Evolutionary conservation across 768 basidiomycete species (phyloP).

Genomic region (Goffeauzyma gilvescens): DNA sequence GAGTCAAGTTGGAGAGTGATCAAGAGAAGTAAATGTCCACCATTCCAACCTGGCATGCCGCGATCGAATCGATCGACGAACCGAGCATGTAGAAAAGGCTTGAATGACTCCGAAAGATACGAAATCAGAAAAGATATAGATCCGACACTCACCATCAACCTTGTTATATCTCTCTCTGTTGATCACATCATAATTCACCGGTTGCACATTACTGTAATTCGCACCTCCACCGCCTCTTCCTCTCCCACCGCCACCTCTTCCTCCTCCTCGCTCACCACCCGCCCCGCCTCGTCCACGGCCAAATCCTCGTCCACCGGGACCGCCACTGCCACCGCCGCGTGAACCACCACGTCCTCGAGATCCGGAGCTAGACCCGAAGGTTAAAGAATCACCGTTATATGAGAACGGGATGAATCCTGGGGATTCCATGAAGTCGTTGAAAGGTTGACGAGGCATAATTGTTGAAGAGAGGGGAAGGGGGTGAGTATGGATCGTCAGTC

Average conservation of each 20-base stretch:
- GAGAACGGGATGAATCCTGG: neutral
- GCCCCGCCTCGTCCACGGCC: neutral
- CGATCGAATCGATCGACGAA: neutral
- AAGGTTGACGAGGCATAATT: conserved; percentile 10
- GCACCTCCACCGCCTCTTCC: conserved; percentile 5
- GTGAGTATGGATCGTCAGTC: too few relatives aligned
- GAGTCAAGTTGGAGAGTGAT: neutral
- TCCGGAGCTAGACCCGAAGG: too few relatives aligned
- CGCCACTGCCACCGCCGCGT: neutral
- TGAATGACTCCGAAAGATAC: too few relatives aligned
- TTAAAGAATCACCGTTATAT: neutral
- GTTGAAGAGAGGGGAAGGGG: too few relatives aligned
- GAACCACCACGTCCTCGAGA: neutral
- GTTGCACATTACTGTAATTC: conserved; percentile 9
- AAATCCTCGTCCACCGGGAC: neutral
- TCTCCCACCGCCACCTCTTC: neutral
- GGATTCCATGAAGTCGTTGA: conserved; percentile 7
- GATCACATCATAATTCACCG: conserved; percentile 7
- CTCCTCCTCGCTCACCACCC: neutral
- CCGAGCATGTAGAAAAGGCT: too few relatives aligned
- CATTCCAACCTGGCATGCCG: too few relatives aligned
- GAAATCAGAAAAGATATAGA: neutral
- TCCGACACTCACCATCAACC: conserved; percentile 5
- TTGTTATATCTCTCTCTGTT: conserved; percentile 12
- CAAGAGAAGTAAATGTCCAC: neutral